These are phyloP conservation scores for Termitomyces sp. DNA, from an alignment of 768 basidiomycete genomes.

Conservation along the genomic window DNA sequence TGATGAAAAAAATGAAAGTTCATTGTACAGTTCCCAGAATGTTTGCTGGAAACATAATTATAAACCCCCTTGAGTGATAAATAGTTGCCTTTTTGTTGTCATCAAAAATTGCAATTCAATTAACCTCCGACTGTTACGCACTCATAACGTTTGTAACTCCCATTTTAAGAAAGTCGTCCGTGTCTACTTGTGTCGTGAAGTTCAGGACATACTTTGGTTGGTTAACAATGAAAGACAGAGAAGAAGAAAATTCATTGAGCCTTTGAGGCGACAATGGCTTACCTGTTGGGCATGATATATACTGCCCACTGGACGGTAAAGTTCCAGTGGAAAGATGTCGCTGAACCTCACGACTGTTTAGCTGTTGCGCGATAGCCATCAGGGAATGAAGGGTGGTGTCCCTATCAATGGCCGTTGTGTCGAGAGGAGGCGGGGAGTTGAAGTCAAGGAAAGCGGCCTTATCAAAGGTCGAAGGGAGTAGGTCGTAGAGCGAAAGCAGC, in stretches of 20 bases:
- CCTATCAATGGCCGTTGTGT: slow-evolving; percentile 10
- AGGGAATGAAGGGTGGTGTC: slow-evolving; percentile 12
- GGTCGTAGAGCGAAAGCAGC: slow-evolving; percentile 16
- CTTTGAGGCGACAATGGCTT: background rate
- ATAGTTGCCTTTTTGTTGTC: background rate
- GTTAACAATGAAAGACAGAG: background rate
- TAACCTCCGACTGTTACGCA: slow-evolving; percentile 2
- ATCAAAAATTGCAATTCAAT: background rate
- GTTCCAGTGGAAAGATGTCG: background rate
- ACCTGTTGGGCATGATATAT: background rate
- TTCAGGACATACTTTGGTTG: background rate
- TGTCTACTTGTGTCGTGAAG: background rate
- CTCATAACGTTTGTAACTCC: background rate
- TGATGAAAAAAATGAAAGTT: no score
- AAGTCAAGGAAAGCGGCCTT: slow-evolving; percentile 14
- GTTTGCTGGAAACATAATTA: background rate
- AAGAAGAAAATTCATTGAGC: background rate
- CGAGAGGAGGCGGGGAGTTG: slow-evolving; percentile 13
- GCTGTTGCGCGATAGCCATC: slow-evolving; percentile 9
- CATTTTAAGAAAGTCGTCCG: background rate
- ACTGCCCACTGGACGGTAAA: background rate
- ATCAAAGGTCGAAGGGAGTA: slow-evolving; percentile 16
- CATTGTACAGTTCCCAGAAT: background rate
- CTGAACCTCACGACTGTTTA: slow-evolving; percentile 1
- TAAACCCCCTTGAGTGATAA: no score